Conservation (phyloP, 306 rosid genomes). For the Vigna hirtella region DNA sequence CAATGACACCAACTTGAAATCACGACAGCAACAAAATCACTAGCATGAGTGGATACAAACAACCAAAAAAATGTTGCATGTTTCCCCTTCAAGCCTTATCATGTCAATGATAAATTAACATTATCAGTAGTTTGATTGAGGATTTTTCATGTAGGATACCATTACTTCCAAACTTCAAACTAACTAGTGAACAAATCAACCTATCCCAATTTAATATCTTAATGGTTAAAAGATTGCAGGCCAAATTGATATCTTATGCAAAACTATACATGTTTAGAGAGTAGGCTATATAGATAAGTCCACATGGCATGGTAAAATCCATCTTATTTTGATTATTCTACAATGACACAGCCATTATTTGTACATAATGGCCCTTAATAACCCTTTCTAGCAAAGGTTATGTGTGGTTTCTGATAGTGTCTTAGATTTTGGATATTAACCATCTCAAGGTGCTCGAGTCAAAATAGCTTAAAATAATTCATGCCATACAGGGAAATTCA, state of each 20-base stretch:
- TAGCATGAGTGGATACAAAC: background rate
- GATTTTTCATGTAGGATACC: conserved; percentile 6
- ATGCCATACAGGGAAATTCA: background rate
- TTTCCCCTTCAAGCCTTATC: conserved; percentile 7
- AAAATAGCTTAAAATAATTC: background rate
- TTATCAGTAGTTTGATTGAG: conserved; percentile 5
- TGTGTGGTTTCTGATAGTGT: background rate
- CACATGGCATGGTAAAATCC: background rate
- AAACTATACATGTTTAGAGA: conserved; percentile 8
- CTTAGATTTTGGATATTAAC: background rate
- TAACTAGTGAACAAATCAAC: conserved; percentile 17
- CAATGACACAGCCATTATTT: background rate
- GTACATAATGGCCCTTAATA: background rate
- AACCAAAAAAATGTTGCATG: background rate
- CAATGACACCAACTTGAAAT: background rate
- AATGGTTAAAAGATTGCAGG: conserved; percentile 3
- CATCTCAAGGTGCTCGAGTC: background rate
- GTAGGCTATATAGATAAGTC: conserved; percentile 2
- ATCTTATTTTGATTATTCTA: background rate
- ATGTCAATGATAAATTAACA: background rate
- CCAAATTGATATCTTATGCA: background rate
- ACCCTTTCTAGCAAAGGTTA: background rate
- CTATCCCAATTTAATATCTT: background rate
- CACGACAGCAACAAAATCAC: conserved; percentile 1
- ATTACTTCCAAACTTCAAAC: background rate